Conservation (phyloP, 768 basidiomycete species). For the Tylopilus sp. region DNA sequence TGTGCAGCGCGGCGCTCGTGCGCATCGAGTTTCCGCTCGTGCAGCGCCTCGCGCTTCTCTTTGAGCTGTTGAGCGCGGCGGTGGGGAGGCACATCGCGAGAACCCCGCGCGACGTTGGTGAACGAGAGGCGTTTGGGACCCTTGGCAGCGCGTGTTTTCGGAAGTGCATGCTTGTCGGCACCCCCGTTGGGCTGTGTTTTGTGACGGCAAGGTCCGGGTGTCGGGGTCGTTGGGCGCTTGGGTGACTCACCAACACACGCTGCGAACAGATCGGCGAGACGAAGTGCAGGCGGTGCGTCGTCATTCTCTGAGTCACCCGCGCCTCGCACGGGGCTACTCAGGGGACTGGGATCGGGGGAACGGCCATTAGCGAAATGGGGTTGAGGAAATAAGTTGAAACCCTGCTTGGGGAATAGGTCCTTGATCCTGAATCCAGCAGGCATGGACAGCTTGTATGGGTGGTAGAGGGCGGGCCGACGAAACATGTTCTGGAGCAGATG, state of each 20-base stretch:
- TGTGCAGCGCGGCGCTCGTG: conserved; percentile 2
- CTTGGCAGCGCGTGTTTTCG: conserved; percentile 8
- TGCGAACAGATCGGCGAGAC: conserved; percentile 4
- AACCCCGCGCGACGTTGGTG: not conserved
- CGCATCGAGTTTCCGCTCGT: not conserved
- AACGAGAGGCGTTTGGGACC: conserved; percentile 19
- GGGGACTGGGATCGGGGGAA: conserved; percentile 16
- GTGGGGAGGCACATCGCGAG: not conserved
- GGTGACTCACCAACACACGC: not conserved
- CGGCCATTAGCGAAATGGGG: conserved; percentile 5
- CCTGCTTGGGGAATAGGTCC: conserved; percentile 15
- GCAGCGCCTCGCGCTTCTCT: conserved; percentile 9
- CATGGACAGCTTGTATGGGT: conserved; percentile 14
- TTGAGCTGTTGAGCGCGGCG: conserved; percentile 1
- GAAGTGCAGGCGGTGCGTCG: conserved; percentile 8
- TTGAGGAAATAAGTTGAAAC: conserved; percentile 19
- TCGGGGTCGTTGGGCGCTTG: not conserved
- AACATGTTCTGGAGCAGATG: conserved; percentile 17
- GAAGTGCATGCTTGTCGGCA: not conserved
- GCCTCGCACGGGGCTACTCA: conserved; percentile 15
- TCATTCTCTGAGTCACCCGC: not conserved
- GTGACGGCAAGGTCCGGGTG: not conserved
- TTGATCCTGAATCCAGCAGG: conserved; percentile 28
- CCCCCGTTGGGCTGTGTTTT: not conserved
- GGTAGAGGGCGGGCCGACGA: conserved; percentile 5